Evolutionary conservation across 805 yeast genomes (phyloP).

Genomic region (Kurtzmaniella cleridarum): DNA sequence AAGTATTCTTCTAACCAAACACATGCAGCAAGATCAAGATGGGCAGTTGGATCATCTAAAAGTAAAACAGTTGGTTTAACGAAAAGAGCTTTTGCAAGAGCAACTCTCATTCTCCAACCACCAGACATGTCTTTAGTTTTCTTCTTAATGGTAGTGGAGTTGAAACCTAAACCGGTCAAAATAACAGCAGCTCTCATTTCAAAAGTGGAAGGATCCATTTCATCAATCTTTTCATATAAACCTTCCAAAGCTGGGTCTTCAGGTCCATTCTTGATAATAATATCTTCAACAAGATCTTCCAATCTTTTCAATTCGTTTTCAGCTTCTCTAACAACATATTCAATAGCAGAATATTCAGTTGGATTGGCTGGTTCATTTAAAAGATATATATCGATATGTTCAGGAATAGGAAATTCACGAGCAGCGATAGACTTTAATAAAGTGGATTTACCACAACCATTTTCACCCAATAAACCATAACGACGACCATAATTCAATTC

Average conservation of each 20-base stretch:
- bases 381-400: conserved; percentile 81
- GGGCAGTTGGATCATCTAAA: conserved; percentile 98
- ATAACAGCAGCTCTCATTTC: conserved; percentile 96
- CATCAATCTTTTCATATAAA: conserved; percentile 91
- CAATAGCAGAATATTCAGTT: conserved; percentile 85
- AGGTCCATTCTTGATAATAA: conserved; percentile 88
- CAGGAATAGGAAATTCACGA: conserved; percentile 94
- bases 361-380: conserved; percentile 98
- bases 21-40: conserved; percentile 98
- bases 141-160: conserved; percentile 77
- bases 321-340: conserved; percentile 96
- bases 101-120: conserved; percentile 99
- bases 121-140: conserved; percentile 99
- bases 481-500: conserved; percentile 97
- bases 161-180: conserved; percentile 96
- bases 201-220: conserved; percentile 92
- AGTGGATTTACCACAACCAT: conserved; percentile 98
- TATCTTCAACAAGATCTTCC: conserved; percentile 86
- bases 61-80: conserved; percentile 93
- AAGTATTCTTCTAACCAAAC: conserved; percentile 99
- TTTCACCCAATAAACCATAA: conserved; percentile 96
- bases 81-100: conserved; percentile 94
- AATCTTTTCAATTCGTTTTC: conserved; percentile 85
- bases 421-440: conserved; percentile 90
- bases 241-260: conserved; percentile 83